A percentile compares a stretch with the other conserved stretches of the same genome.
phyloP scores from a whole-genome alignment of 805 yeast genomes.

The Jamesozyma hellenica region DNA sequence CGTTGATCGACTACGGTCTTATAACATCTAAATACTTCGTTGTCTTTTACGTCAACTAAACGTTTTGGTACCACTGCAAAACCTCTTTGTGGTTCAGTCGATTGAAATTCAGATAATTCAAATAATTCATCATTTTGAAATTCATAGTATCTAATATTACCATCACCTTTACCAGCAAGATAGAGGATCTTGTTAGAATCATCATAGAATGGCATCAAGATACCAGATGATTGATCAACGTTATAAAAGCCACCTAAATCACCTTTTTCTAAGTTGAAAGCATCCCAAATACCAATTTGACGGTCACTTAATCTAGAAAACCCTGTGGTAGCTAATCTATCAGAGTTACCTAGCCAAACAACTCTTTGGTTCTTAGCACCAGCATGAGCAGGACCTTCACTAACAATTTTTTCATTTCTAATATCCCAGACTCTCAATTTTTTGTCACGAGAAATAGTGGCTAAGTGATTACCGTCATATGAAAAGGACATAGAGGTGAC shows the following conservation, averaged over 20 bases:
- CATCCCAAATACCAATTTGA: slow-evolving; percentile 91
- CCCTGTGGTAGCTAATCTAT: slow-evolving; percentile 87
- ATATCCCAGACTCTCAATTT: slow-evolving; percentile 86
- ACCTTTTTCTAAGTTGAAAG: slow-evolving; percentile 61
- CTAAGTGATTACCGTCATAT: slow-evolving; percentile 77
- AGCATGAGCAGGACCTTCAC: slow-evolving; percentile 81
- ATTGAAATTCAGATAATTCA: slow-evolving; percentile 80
- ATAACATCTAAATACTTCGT: slow-evolving; percentile 72
- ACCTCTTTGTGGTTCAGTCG: slow-evolving; percentile 93
- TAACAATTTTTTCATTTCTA: slow-evolving; percentile 57
- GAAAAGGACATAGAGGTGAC: slow-evolving; percentile 91
- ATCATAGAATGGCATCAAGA: slow-evolving; percentile 85
- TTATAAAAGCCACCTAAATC: slow-evolving; percentile 83
- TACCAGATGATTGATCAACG: slow-evolving; percentile 87
- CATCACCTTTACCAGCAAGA: slow-evolving; percentile 96
- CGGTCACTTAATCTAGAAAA: slow-evolving; percentile 88
- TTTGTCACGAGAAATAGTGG: slow-evolving; percentile 86
- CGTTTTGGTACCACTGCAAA: slow-evolving; percentile 83
- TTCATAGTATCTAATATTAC: slow-evolving; percentile 90
- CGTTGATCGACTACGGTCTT: slow-evolving; percentile 79
- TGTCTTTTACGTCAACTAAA: slow-evolving; percentile 65
- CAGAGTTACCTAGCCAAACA: slow-evolving; percentile 80
- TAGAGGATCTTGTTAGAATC: slow-evolving; percentile 69
- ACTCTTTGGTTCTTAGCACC: slow-evolving; percentile 90
- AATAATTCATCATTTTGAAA: slow-evolving; percentile 73